A percentile compares a stretch with the other conserved stretches of the same genome.
Conservation (phyloP, 1,284 basidiomycete species). For the Blastosporella zonata region DNA sequence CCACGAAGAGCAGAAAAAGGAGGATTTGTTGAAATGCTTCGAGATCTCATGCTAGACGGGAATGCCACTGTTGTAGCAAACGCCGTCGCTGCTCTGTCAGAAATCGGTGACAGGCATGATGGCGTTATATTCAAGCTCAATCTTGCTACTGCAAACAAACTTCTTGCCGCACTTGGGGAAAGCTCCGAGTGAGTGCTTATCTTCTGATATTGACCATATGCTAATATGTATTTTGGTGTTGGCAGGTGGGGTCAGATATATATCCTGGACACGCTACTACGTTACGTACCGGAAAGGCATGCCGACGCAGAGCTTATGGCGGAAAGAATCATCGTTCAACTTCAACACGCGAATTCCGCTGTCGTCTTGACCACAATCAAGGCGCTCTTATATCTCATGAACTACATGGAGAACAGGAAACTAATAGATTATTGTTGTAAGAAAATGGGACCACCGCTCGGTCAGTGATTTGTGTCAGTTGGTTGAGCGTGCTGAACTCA, state of each 20-base stretch:
- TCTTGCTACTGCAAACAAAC: constrained; percentile 77
- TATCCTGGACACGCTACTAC: constrained; percentile 91
- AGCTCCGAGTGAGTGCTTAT: constrained; percentile 77
- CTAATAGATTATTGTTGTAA: constrained; percentile 89
- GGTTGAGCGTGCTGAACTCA: background rate
- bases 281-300: constrained; percentile 87
- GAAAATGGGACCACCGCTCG: constrained; percentile 96
- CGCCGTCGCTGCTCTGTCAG: constrained; percentile 90
- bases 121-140: constrained; percentile 89
- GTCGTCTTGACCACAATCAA: constrained; percentile 95
- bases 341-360: constrained; percentile 94
- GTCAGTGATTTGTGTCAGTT: constrained; percentile 42
- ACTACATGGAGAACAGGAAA: constrained; percentile 92
- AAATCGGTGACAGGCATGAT: constrained; percentile 88
- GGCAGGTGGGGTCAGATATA: constrained; percentile 98
- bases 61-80: constrained; percentile 96
- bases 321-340: constrained; percentile 87
- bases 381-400: constrained; percentile 95
- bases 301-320: constrained; percentile 92
- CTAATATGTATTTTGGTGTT: constrained; percentile 1
- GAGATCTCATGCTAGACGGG: constrained; percentile 86
- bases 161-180: constrained; percentile 81
- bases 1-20: constrained; percentile 80
- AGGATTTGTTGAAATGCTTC: constrained; percentile 81
- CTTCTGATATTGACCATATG: background rate